Percentiles rank a stretch among this genome's conserved stretches.
Evolutionary conservation across 306 rosid species (phyloP).

Genomic region (Corylus americana): DNA sequence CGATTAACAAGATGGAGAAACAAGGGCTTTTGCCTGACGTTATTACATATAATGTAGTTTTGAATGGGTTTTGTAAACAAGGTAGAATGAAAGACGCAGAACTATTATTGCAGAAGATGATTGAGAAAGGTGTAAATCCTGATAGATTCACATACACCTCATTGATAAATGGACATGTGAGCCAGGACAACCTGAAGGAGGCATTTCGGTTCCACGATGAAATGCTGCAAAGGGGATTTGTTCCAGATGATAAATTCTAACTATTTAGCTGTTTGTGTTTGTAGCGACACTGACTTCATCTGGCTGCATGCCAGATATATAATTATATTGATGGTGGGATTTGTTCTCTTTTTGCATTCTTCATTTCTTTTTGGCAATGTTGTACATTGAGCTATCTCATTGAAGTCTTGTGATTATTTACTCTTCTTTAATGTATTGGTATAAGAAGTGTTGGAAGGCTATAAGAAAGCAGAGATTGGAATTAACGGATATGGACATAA

Average conservation of each 20-base stretch:
- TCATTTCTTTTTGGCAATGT: conserved; percentile 12
- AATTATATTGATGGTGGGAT: conserved; percentile 27
- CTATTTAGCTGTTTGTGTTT: conserved; percentile 15
- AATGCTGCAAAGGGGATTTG: conserved; percentile 86
- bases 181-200: conserved; percentile 78
- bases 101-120: conserved; percentile 70
- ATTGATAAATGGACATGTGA: conserved; percentile 80
- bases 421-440: conserved; percentile 10
- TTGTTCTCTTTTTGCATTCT: conserved; percentile 13
- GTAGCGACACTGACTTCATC: background rate
- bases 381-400: conserved; percentile 5
- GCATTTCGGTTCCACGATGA: conserved; percentile 90
- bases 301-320: conserved; percentile 20
- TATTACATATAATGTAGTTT: conserved; percentile 69
- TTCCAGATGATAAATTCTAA: conserved; percentile 85
- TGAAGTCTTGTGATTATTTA: conserved; percentile 15
- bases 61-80: conserved; percentile 66
- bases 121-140: conserved; percentile 68
- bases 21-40: conserved; percentile 65
- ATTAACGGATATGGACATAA: background rate
- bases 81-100: conserved; percentile 84
- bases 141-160: conserved; percentile 73
- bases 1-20: conserved; percentile 65
- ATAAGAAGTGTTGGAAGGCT: conserved; percentile 3
- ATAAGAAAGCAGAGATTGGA: background rate